A percentile compares a stretch with the other conserved stretches of the same genome.
Evolutionary conservation across 225 moss, liverwort and hornwort species (phyloP).

Genomic region (Marchantia paleacea): DNA sequence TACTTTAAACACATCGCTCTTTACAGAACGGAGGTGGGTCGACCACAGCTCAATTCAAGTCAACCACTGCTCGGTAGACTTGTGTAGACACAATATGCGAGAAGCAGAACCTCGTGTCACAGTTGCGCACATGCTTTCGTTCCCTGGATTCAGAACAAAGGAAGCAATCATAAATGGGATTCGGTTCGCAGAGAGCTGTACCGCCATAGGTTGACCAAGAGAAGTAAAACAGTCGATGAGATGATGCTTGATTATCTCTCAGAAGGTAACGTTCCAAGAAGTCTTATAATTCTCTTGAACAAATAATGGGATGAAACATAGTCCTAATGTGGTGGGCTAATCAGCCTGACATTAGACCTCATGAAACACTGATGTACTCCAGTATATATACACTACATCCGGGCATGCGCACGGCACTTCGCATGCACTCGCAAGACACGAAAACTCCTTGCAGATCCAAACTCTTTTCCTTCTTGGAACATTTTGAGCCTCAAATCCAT

Average conservation of each 20-base stretch:
- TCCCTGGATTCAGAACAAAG: neutral
- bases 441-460: constrained; percentile 13
- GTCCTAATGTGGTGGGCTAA: constrained; percentile 24
- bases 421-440: constrained; percentile 28
- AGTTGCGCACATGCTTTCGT: neutral
- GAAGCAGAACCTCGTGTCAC: too few species aligned
- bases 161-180: neutral
- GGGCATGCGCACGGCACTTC: constrained; percentile 29
- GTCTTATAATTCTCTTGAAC: constrained; percentile 19
- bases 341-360: constrained; percentile 19
- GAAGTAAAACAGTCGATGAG: neutral
- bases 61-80: too few species aligned
- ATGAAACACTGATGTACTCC: constrained; percentile 15
- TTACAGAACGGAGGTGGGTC: too few species aligned
- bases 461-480: neutral
- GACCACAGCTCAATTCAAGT: too few species aligned
- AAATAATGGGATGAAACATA: constrained; percentile 28
- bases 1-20: too few species aligned
- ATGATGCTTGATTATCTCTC: constrained; percentile 8
- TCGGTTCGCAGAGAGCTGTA: neutral
- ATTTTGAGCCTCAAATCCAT: neutral
- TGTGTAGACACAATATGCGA: too few species aligned
- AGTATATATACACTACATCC: constrained; percentile 35
- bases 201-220: neutral
- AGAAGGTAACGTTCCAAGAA: constrained; percentile 2